These are phyloP conservation scores for Iodosphaeria phyllophila DNA, from an alignment of 2,329 filamentous ascomycete genomes.

Conservation along the genomic window DNA sequence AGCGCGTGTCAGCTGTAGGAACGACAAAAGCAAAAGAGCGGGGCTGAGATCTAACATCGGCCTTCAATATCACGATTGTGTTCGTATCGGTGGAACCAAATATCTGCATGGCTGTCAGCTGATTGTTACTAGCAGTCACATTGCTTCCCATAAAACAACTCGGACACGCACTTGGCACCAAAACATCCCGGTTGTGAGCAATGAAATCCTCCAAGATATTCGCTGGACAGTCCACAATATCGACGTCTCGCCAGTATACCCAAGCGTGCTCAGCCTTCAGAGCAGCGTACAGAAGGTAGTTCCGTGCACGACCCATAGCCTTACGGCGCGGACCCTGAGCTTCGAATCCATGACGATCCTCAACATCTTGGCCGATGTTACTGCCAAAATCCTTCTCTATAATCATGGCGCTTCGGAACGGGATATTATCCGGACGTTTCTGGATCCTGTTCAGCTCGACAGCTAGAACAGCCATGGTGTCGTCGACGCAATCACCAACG, in stretches of 20 bases:
- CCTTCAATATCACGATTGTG: conserved; percentile 79
- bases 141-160: not conserved
- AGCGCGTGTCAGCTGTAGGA: conserved; percentile 6
- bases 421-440: conserved; percentile 56
- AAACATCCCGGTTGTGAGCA: conserved; percentile 76
- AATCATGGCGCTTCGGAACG: conserved; percentile 71
- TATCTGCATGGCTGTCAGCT: conserved; percentile 38
- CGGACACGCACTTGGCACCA: conserved; percentile 73
- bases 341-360: conserved; percentile 68
- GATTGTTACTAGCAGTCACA: too few species aligned
- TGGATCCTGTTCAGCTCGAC: conserved; percentile 80
- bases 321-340: conserved; percentile 83
- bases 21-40: not conserved
- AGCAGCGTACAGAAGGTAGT: conserved; percentile 71
- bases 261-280: conserved; percentile 89
- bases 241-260: conserved; percentile 98
- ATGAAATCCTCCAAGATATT: conserved; percentile 90
- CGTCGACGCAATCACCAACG: conserved; percentile 78
- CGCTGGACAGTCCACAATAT: conserved; percentile 78
- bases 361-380: conserved; percentile 55
- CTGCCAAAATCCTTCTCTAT: conserved; percentile 84
- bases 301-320: conserved; percentile 75
- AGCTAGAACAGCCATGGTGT: conserved; percentile 73
- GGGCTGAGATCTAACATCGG: conserved; percentile 45
- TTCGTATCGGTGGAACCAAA: conserved; percentile 89